Evolutionary conservation across 1,284 basidiomycete genomes (phyloP).

Genomic region (Cryptococcus jaspeensis): DNA sequence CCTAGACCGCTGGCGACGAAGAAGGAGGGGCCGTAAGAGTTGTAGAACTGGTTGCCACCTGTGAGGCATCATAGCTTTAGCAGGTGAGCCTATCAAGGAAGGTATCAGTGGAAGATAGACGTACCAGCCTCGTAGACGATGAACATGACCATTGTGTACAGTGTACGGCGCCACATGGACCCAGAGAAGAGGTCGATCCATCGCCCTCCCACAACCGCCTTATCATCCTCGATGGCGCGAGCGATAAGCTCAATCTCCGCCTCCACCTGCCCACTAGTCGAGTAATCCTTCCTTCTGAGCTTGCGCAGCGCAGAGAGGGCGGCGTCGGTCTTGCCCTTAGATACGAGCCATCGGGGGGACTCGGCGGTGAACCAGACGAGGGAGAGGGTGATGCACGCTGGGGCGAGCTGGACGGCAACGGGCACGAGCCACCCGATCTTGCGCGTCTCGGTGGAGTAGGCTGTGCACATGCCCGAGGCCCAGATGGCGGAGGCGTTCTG

Average conservation of each 20-base stretch:
- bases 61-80: background rate
- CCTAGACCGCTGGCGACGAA: slow-evolving; percentile 9
- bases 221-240: background rate
- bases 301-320: slow-evolving; percentile 2
- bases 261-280: background rate
- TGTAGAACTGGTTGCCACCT: slow-evolving; percentile 21
- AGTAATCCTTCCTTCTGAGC: slow-evolving; percentile 1
- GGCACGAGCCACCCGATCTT: slow-evolving; percentile 19
- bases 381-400: slow-evolving; percentile 11
- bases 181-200: slow-evolving; percentile 15
- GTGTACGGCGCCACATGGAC: slow-evolving; percentile 6
- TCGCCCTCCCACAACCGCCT: background rate
- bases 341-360: slow-evolving; percentile 23
- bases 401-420: slow-evolving; percentile 17
- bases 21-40: slow-evolving; percentile 22
- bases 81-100: background rate
- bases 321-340: slow-evolving; percentile 8
- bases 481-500: slow-evolving; percentile 11
- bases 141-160: slow-evolving; percentile 15
- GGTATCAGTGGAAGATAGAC: background rate
- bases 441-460: slow-evolving; percentile 11
- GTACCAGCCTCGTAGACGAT: slow-evolving; percentile 13
- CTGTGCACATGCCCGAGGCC: slow-evolving; percentile 14
- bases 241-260: slow-evolving; percentile 2
- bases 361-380: slow-evolving; percentile 15